Evolutionary conservation across 2,329 filamentous ascomycete species (phyloP).

Genomic region (Atkinsonella hypoxylon): DNA sequence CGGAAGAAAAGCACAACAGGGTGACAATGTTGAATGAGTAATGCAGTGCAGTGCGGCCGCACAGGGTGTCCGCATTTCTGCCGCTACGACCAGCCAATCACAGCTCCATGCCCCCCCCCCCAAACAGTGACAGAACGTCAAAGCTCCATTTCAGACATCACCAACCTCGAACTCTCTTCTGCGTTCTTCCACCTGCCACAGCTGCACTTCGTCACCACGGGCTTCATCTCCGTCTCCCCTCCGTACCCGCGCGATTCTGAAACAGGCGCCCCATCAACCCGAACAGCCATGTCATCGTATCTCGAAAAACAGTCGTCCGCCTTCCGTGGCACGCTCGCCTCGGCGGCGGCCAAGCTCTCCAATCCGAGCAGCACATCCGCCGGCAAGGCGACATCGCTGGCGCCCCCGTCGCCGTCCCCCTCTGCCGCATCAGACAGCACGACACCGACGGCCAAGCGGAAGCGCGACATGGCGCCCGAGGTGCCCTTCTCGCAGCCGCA

Average conservation of each 20-base stretch:
- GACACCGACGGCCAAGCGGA: conserved; percentile 52
- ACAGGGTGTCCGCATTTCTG: neutral
- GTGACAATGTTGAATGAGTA: neutral
- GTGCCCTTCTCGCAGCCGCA: conserved; percentile 64
- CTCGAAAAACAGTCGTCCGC: conserved; percentile 53
- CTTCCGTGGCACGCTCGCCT: conserved; percentile 49
- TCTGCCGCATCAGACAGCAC: conserved; percentile 46
- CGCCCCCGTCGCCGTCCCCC: conserved; percentile 51
- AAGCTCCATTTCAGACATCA: neutral
- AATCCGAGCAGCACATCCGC: conserved; percentile 34
- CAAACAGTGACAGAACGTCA: neutral
- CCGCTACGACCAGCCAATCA: neutral
- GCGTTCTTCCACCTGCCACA: neutral
- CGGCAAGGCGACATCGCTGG: conserved; percentile 28
- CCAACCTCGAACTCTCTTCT: neutral
- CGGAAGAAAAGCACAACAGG: no score
- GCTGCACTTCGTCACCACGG: neutral
- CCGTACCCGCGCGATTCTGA: neutral
- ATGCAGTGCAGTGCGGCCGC: no score
- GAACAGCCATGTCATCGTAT: conserved; percentile 48
- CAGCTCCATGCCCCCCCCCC: neutral
- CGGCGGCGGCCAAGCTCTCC: conserved; percentile 51
- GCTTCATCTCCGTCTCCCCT: neutral
- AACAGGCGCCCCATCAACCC: no score
- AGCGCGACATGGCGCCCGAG: conserved; percentile 40